Conservation (phyloP, 495 filamentous ascomycete genomes). For the Aspergillus baeticus region DNA sequence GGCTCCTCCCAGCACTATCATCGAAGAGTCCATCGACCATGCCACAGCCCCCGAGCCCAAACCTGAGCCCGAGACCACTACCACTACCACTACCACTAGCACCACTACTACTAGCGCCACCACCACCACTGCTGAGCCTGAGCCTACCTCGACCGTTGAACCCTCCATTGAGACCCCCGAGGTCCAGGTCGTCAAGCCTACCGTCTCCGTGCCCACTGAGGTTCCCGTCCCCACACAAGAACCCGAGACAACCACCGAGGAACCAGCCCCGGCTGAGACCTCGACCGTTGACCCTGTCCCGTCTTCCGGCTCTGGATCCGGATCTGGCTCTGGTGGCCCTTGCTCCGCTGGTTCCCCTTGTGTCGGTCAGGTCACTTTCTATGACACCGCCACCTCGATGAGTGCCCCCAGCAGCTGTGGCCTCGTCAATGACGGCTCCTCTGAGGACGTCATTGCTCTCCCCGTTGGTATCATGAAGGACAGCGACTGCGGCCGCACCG, state of each 20-base stretch:
- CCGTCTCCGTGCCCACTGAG: not conserved
- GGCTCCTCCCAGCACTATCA: constrained; percentile 12
- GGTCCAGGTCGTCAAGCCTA: constrained; percentile 8
- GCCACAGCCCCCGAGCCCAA: constrained; percentile 14
- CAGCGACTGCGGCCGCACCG: constrained; percentile 63
- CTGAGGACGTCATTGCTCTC: constrained; percentile 46
- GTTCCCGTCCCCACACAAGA: not conserved
- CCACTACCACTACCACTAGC: constrained; percentile 7
- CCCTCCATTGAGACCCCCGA: constrained; percentile 7
- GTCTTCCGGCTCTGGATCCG: constrained; percentile 5
- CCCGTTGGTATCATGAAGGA: constrained; percentile 55
- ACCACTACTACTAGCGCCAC: constrained; percentile 1
- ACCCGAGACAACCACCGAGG: not conserved
- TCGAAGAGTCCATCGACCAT: constrained; percentile 7
- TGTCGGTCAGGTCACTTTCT: constrained; percentile 45
- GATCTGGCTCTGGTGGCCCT: constrained; percentile 25
- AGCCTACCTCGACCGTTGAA: constrained; percentile 15
- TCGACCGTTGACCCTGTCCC: constrained; percentile 5
- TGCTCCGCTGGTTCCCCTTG: constrained; percentile 39
- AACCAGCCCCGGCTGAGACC: not conserved
- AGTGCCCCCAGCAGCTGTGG: constrained; percentile 46
- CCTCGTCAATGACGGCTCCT: constrained; percentile 39
- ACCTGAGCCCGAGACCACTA: constrained; percentile 18
- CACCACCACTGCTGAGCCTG: constrained; percentile 3
- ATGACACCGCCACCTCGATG: constrained; percentile 40